Percentiles rank a stretch among this genome's conserved stretches.
phyloP scores from a whole-genome alignment of 805 yeast genomes.

The Zygotorulaspora chibaensis region DNA sequence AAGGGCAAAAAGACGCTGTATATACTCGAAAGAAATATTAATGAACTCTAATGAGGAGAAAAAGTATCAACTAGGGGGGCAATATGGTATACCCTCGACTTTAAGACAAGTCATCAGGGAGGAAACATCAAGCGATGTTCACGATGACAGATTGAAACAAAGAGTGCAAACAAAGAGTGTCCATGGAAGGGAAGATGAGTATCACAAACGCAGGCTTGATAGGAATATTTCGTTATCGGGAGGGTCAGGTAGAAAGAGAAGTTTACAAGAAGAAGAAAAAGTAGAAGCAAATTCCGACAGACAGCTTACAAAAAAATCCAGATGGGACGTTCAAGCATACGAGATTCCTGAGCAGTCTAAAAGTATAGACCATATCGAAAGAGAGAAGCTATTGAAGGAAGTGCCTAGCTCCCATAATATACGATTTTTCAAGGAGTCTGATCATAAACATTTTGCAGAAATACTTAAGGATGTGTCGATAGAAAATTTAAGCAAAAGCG shows the following conservation, averaged over 20 bases:
- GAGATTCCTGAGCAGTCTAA: constrained; percentile 49
- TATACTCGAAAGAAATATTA: not conserved
- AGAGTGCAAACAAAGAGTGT: constrained; percentile 28
- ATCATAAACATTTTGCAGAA: constrained; percentile 64
- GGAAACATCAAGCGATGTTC: constrained; percentile 23
- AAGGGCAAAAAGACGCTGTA: not conserved
- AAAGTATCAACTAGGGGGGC: constrained; percentile 34
- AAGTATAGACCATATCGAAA: constrained; percentile 27
- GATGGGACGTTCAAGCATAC: constrained; percentile 42
- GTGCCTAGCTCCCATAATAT: constrained; percentile 64
- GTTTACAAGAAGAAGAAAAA: constrained; percentile 29
- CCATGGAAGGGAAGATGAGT: constrained; percentile 42
- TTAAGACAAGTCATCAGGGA: constrained; percentile 29
- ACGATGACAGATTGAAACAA: constrained; percentile 31
- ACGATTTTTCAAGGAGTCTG: constrained; percentile 66
- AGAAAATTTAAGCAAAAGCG: constrained; percentile 44
- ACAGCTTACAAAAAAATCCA: constrained; percentile 20
- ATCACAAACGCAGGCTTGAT: constrained; percentile 41
- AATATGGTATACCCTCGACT: constrained; percentile 40
- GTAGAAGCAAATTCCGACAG: constrained; percentile 18
- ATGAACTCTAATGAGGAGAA: constrained; percentile 2
- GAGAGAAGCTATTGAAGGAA: constrained; percentile 44
- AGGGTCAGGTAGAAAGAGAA: constrained; percentile 39
- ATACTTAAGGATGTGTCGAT: constrained; percentile 39
- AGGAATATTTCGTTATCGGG: constrained; percentile 28